These are phyloP conservation scores for Trichoderma harzianum DNA, from an alignment of 2,329 filamentous ascomycete genomes.

Conservation along the genomic window DNA sequence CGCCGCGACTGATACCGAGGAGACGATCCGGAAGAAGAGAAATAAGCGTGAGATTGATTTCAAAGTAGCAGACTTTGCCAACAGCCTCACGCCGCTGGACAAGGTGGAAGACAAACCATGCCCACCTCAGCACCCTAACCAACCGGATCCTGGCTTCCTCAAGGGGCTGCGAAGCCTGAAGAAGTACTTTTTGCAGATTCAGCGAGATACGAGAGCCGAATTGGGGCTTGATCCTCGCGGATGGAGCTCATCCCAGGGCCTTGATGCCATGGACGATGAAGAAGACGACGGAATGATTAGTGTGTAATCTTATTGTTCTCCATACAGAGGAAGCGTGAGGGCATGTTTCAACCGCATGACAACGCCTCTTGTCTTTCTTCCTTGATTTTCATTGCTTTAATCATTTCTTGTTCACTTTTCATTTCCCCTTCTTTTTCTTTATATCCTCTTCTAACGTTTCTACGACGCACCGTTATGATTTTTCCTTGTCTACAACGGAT, in stretches of 20 bases:
- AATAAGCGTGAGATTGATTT: slow-evolving; percentile 71
- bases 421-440: slow-evolving; percentile 9
- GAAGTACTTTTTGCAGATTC: slow-evolving; percentile 83
- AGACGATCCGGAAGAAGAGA: slow-evolving; percentile 45
- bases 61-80: slow-evolving; percentile 98
- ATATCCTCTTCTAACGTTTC: background rate
- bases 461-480: background rate
- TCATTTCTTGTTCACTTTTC: slow-evolving; percentile 12
- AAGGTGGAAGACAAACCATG: slow-evolving; percentile 61
- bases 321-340: background rate
- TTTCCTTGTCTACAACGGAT: slow-evolving; percentile 4
- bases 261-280: slow-evolving; percentile 26
- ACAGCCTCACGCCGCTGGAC: slow-evolving; percentile 89
- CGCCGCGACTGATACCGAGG: slow-evolving; percentile 56
- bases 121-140: slow-evolving; percentile 74
- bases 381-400: background rate
- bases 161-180: slow-evolving; percentile 75
- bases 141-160: slow-evolving; percentile 85
- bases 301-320: slow-evolving; percentile 23
- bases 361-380: background rate
- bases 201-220: slow-evolving; percentile 66
- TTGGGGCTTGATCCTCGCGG: slow-evolving; percentile 44
- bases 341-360: background rate
- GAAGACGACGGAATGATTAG: slow-evolving; percentile 35
- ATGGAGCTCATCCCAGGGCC: slow-evolving; percentile 16